Base-by-base conservation (phyloP, 1,139 yeast genomes). In the Hansenula lynferdii region DNA sequence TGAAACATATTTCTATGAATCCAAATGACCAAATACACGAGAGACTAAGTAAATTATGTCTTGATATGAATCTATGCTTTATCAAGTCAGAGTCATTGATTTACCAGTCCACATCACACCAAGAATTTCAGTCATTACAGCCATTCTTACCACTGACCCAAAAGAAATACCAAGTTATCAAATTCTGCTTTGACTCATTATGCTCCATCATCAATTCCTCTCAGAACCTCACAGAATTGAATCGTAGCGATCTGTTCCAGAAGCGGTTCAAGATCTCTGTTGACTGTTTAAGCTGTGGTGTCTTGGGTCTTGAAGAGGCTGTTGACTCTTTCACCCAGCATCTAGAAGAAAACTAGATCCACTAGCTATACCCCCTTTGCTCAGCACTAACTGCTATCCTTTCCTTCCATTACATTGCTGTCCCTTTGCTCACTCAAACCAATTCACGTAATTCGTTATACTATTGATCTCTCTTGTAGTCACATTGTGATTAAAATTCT, bases 201-300 rank as follows among this genome's bases (percentile, higher is more conserved):
- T 5, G 6, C 4, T 10, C 8, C 14, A 9, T 29, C 18, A 9
- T 29, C 4, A 2, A 3, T 10, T 4, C 16, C 2, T 20, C 18
- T 20, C 23, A 29, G 14, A n/a, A n/a, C 3, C 8, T n/a, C 12
- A 8, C n/a, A 20, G 31, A 29, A 14, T 6, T 19, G 12, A 17
- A 29, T 29, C 18, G 24, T 14, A 29, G 24, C 2, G 31, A 29
- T 20, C 7, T 8, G 15, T 29, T 29, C 15, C 31, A 29, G 14
- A 11, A 28, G n/a, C 22, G 37, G 8, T 34, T 34, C n/a, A 33
- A 25, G 6, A 33, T 33, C 4, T 5, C 26, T 3, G 22, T 21
- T 22, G 37, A 27, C 14, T 28, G 28, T 12, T 11, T 28, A 15
- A 34, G 25, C n/a, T 34, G 31, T 18, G 28, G 37, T 2, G 8